Evolutionary conservation across 441 rosid species (phyloP).

Genomic region (Adansonia madagascariensis): DNA sequence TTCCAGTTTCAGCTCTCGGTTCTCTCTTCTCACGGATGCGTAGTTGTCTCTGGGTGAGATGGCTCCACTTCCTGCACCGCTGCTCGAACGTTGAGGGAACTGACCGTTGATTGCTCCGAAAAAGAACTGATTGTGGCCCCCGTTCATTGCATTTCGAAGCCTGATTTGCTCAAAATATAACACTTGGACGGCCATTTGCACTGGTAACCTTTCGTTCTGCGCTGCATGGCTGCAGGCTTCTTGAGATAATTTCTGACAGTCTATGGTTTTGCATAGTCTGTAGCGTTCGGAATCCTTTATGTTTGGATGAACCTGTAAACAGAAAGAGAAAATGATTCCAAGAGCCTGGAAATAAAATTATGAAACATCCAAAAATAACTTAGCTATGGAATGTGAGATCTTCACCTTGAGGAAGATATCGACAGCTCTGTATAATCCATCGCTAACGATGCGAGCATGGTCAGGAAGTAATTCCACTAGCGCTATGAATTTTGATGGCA

Average conservation of each 20-base stretch:
- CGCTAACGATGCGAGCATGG: constrained; percentile 82
- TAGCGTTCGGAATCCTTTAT: constrained; percentile 88
- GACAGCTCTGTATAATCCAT: constrained; percentile 85
- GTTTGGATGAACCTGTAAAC: constrained; percentile 81
- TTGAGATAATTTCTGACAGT: constrained; percentile 86
- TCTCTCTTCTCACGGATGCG: constrained; percentile 92
- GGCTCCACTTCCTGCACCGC: constrained; percentile 93
- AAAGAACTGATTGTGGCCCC: constrained; percentile 78
- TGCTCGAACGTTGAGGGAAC: constrained; percentile 80
- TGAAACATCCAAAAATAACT: neutral
- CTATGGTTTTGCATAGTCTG: constrained; percentile 87
- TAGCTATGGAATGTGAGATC: neutral
- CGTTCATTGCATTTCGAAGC: constrained; percentile 86
- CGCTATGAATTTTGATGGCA: constrained; percentile 79
- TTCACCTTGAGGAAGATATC: constrained; percentile 88
- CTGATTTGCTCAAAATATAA: constrained; percentile 91
- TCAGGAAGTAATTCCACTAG: constrained; percentile 89
- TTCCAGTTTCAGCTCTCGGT: constrained; percentile 89
- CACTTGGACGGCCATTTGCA: constrained; percentile 96
- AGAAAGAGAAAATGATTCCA: neutral
- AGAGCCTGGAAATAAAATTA: neutral
- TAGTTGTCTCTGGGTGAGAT: constrained; percentile 95
- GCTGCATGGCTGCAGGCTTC: constrained; percentile 99
- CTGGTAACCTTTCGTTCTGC: constrained; percentile 87
- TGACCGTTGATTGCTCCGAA: constrained; percentile 67